Conservation (phyloP, 768 basidiomycete species). For the Chiua virens region DNA sequence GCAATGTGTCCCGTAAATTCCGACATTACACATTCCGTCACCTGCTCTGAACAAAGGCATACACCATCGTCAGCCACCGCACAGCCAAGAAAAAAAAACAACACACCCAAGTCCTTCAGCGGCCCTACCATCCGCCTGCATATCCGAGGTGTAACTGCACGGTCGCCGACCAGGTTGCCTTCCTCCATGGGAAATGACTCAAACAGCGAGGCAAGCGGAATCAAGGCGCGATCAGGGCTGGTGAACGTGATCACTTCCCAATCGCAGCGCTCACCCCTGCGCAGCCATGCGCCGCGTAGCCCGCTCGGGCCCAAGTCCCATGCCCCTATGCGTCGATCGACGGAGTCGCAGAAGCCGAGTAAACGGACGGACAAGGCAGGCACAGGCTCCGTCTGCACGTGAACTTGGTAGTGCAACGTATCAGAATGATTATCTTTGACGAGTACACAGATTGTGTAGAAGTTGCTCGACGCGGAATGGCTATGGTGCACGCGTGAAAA, state of each 20-base stretch:
- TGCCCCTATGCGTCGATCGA: background rate
- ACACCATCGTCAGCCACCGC: too few species aligned
- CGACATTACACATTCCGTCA: conserved; percentile 45
- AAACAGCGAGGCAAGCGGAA: too few species aligned
- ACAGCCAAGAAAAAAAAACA: too few species aligned
- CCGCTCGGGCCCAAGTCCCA: conserved; percentile 9
- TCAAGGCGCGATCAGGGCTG: too few species aligned
- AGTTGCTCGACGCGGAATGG: conserved; percentile 34
- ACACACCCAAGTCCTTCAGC: too few species aligned
- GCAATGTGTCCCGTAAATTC: conserved; percentile 46
- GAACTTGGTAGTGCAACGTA: conserved; percentile 43
- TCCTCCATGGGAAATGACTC: too few species aligned
- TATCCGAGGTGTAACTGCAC: too few species aligned
- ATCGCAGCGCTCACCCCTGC: background rate
- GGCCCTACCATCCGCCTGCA: too few species aligned
- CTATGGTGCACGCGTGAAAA: conserved; percentile 39
- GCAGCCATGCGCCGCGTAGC: conserved; percentile 8
- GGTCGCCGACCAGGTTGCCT: too few species aligned
- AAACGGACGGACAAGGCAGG: conserved; percentile 39
- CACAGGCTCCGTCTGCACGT: conserved; percentile 21
- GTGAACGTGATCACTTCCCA: too few species aligned
- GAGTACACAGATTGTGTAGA: conserved; percentile 38
- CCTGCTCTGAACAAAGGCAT: conserved; percentile 36
- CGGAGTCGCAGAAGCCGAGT: too few species aligned
- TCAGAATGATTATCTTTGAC: conserved; percentile 37